Percentiles rank a stretch among this genome's conserved stretches.
Conservation (phyloP, 805 yeast species). For the Candida awuae region DNA sequence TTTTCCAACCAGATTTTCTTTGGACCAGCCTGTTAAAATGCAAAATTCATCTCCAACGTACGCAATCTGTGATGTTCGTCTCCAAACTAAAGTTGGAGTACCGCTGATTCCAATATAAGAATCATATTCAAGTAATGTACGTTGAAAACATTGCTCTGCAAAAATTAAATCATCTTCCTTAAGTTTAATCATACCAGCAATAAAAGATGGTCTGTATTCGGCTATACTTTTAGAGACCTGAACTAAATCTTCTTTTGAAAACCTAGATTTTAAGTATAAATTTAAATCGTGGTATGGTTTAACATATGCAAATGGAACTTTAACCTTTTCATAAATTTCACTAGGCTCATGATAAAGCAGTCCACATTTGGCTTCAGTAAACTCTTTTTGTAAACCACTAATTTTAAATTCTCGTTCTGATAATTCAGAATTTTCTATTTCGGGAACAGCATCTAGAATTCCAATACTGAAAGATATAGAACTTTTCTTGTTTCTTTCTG, state of each 20-base stretch:
- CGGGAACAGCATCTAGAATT: constrained; percentile 28
- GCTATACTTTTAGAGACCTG: constrained; percentile 85
- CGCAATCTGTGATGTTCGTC: constrained; percentile 91
- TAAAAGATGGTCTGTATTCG: constrained; percentile 83
- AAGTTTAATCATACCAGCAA: constrained; percentile 81
- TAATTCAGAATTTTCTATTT: neutral
- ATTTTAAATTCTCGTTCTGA: neutral
- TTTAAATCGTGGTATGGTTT: constrained; percentile 82
- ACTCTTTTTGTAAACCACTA: neutral
- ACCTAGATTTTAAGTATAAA: constrained; percentile 62
- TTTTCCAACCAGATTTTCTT: constrained; percentile 56
- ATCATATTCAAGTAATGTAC: constrained; percentile 84
- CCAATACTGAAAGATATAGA: constrained; percentile 44
- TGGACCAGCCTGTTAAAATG: constrained; percentile 83
- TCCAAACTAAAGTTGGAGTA: constrained; percentile 92
- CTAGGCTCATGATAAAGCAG: constrained; percentile 53
- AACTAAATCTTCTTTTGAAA: constrained; percentile 54
- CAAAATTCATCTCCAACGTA: constrained; percentile 94
- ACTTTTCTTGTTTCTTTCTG: constrained; percentile 26
- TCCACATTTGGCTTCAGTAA: constrained; percentile 29
- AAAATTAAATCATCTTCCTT: constrained; percentile 88
- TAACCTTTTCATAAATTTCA: constrained; percentile 71
- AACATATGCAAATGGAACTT: constrained; percentile 77
- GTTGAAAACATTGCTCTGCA: constrained; percentile 93
- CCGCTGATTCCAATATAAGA: constrained; percentile 78